Conservation (phyloP, 75 land plant species). For the Selaginella moellendorffii region DNA sequence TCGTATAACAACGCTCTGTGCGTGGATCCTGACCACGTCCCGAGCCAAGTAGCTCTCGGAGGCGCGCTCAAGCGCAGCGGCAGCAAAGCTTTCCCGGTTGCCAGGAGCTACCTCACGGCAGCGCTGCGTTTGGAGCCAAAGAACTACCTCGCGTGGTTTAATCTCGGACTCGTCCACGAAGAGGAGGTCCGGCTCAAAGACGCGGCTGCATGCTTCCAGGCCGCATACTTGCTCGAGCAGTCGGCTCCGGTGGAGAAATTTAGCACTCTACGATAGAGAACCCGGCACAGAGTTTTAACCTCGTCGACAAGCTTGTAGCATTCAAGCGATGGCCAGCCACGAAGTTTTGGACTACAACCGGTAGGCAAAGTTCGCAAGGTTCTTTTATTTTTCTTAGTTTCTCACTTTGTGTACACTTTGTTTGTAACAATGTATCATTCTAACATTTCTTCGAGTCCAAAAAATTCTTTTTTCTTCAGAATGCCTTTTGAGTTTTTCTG, state of each 20-base stretch:
- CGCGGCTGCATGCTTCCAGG: slow-evolving; percentile 78
- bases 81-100: slow-evolving; percentile 42
- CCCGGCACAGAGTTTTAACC: too few relatives aligned
- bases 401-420: too few relatives aligned
- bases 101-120: slow-evolving; percentile 67
- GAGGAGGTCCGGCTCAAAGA: slow-evolving; percentile 48
- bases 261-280: slow-evolving; percentile 6
- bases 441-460: too few relatives aligned
- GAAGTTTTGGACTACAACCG: too few relatives aligned
- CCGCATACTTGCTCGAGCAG: slow-evolving; percentile 72
- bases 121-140: slow-evolving; percentile 74
- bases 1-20: slow-evolving; percentile 48
- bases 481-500: too few relatives aligned
- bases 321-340: too few relatives aligned
- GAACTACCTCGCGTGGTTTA: slow-evolving; percentile 62
- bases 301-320: too few relatives aligned
- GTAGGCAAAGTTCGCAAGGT: too few relatives aligned
- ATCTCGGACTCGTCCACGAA: slow-evolving; percentile 61
- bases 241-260: slow-evolving; percentile 76
- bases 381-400: too few relatives aligned
- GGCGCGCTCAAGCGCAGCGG: slow-evolving; percentile 40
- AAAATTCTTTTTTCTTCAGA: too few relatives aligned
- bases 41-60: slow-evolving; percentile 54
- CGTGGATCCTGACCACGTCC: slow-evolving; percentile 44
- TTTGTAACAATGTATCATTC: too few relatives aligned